A percentile compares a stretch with the other conserved stretches of the same genome.
These are phyloP conservation scores for Pichia sp. DNA, from an alignment of 1,139 yeast genomes.

Conservation along the genomic window DNA sequence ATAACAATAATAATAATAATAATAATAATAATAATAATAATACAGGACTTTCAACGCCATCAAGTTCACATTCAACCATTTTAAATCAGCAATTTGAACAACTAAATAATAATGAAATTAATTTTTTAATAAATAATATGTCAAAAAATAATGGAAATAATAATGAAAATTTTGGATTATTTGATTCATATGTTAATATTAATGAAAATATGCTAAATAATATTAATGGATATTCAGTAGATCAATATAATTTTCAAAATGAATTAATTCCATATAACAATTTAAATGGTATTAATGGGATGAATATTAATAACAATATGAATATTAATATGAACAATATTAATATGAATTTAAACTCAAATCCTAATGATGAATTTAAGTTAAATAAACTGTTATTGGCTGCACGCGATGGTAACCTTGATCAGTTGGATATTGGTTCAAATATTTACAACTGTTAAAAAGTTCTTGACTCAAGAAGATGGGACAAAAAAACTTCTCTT, in stretches of 20 bases:
- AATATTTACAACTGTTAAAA: conserved; percentile 16
- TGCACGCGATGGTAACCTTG: conserved; percentile 27
- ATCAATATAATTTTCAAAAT: conserved; percentile 17
- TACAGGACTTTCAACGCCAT: conserved; percentile 10
- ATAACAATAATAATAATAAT: too few species aligned
- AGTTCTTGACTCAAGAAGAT: too few species aligned
- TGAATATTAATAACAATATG: too few species aligned
- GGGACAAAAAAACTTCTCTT: too few species aligned
- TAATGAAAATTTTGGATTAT: conserved; percentile 16
- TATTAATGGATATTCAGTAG: conserved; percentile 13
- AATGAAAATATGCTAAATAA: conserved; percentile 14
- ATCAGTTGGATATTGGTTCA: conserved; percentile 26
- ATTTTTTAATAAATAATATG: conserved; percentile 12
- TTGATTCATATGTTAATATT: conserved; percentile 14
- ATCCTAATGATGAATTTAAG: conserved; percentile 22
- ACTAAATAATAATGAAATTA: conserved; percentile 13
- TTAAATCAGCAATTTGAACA: conserved; percentile 19
- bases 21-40: too few species aligned
- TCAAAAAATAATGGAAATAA: conserved; percentile 11
- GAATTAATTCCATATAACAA: conserved; percentile 26
- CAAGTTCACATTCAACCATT: conserved; percentile 12
- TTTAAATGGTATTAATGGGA: conserved; percentile 4
- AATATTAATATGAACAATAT: neutral
- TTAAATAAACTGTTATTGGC: conserved; percentile 30
- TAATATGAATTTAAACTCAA: neutral